phyloP scores from a whole-genome alignment of 2,329 filamentous ascomycete genomes.

The Fusarium sp. region DNA sequence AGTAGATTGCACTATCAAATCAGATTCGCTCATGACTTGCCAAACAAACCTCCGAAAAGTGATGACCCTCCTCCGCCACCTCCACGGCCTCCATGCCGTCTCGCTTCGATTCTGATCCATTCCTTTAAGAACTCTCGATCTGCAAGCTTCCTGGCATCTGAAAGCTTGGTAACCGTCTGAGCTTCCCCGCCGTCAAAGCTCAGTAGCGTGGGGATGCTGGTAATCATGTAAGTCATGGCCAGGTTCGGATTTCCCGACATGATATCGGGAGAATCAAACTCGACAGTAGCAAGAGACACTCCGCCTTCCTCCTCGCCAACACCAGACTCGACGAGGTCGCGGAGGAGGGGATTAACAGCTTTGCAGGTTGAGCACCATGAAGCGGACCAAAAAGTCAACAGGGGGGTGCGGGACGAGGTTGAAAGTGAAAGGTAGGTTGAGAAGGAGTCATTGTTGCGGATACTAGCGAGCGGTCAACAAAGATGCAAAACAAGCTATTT shows the following conservation, averaged over 20 bases:
- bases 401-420: conserved; percentile 63
- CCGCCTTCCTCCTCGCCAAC: conserved; percentile 67
- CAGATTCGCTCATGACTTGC: conserved; percentile 42
- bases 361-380: conserved; percentile 68
- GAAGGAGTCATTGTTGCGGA: conserved; percentile 66
- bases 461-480: conserved; percentile 52
- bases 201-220: conserved; percentile 66
- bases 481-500: conserved; percentile 9
- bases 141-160: conserved; percentile 60
- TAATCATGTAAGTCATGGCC: conserved; percentile 68
- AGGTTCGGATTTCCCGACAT: conserved; percentile 57
- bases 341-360: conserved; percentile 61
- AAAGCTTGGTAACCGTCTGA: conserved; percentile 60
- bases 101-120: conserved; percentile 65
- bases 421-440: conserved; percentile 66
- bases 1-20: not conserved
- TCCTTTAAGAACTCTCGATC: conserved; percentile 63
- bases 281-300: conserved; percentile 64
- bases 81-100: conserved; percentile 57
- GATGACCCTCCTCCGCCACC: conserved; percentile 53
- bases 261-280: conserved; percentile 68
- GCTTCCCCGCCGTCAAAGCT: conserved; percentile 68
- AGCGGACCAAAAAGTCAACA: conserved; percentile 71
- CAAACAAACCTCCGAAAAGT: conserved; percentile 56
- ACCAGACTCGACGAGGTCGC: conserved; percentile 60